Conservation (phyloP, 2,329 filamentous ascomycete genomes). For the Phialophora verrucosa region DNA sequence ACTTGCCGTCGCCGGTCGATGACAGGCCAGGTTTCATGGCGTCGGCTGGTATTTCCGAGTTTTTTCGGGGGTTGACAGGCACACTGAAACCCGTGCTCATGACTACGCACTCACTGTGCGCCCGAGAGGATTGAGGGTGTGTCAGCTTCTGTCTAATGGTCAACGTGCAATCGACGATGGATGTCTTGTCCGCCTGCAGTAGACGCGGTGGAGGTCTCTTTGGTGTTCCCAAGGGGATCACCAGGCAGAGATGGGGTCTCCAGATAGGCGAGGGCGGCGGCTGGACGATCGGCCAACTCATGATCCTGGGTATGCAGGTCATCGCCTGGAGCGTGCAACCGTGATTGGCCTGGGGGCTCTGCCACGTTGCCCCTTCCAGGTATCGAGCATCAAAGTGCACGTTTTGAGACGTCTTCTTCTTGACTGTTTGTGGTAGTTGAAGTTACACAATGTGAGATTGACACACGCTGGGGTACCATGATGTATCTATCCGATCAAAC, state of each 20-base stretch:
- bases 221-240: constrained; percentile 14
- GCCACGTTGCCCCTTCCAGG: constrained; percentile 4
- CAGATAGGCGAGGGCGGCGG: constrained; percentile 35
- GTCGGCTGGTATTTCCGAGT: constrained; percentile 31
- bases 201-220: constrained; percentile 7
- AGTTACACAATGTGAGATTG: constrained; percentile 10
- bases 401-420: constrained; percentile 2
- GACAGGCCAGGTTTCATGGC: constrained; percentile 25
- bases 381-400: constrained; percentile 5
- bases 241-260: constrained; percentile 16
- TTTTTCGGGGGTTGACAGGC: constrained; percentile 13
- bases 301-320: constrained; percentile 34
- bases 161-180: neutral
- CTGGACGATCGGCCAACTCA: constrained; percentile 30
- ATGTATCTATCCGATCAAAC: constrained; percentile 2
- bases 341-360: constrained; percentile 28
- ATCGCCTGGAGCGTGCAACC: constrained; percentile 23
- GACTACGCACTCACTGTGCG: constrained; percentile 26
- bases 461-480: neutral
- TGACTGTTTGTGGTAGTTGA: neutral
- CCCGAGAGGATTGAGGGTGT: constrained; percentile 3
- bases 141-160: constrained; percentile 5
- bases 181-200: neutral
- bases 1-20: constrained; percentile 3
- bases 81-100: constrained; percentile 30